Conservation (phyloP, 2,329 filamentous ascomycete species). For the Phoma sp. region DNA sequence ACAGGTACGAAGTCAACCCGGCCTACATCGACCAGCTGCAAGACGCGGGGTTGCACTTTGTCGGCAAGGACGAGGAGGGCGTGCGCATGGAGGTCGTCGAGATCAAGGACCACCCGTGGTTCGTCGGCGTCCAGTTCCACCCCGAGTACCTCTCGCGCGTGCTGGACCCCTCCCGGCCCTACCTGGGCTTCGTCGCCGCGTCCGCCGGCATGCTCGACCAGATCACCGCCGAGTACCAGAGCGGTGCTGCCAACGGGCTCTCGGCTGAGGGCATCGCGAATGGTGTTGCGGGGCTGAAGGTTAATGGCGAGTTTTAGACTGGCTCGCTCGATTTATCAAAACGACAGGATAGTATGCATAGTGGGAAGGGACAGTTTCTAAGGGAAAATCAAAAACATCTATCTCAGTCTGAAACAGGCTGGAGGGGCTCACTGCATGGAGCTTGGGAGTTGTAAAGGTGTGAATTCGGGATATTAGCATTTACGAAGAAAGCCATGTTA, state of each 20-base stretch:
- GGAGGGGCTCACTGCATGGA: too few relatives aligned
- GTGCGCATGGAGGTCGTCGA: slow-evolving; percentile 85
- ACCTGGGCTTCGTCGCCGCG: slow-evolving; percentile 84
- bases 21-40: slow-evolving; percentile 72
- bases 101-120: slow-evolving; percentile 82
- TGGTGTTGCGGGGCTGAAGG: slow-evolving; percentile 29
- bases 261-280: slow-evolving; percentile 31
- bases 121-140: slow-evolving; percentile 86
- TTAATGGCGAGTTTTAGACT: slow-evolving; percentile 28
- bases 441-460: too few relatives aligned
- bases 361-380: too few relatives aligned
- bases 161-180: slow-evolving; percentile 74
- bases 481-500: too few relatives aligned
- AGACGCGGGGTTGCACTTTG: slow-evolving; percentile 72
- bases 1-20: slow-evolving; percentile 91
- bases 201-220: slow-evolving; percentile 69
- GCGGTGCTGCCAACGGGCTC: slow-evolving; percentile 19
- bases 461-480: too few relatives aligned
- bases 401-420: too few relatives aligned
- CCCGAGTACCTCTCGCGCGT: slow-evolving; percentile 84
- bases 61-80: slow-evolving; percentile 79
- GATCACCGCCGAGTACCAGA: slow-evolving; percentile 44
- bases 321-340: too few relatives aligned
- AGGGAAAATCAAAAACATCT: too few relatives aligned
- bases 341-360: too few relatives aligned